phyloP scores from a whole-genome alignment of 1,284 basidiomycete genomes.

The Cryptococcus sp. region DNA sequence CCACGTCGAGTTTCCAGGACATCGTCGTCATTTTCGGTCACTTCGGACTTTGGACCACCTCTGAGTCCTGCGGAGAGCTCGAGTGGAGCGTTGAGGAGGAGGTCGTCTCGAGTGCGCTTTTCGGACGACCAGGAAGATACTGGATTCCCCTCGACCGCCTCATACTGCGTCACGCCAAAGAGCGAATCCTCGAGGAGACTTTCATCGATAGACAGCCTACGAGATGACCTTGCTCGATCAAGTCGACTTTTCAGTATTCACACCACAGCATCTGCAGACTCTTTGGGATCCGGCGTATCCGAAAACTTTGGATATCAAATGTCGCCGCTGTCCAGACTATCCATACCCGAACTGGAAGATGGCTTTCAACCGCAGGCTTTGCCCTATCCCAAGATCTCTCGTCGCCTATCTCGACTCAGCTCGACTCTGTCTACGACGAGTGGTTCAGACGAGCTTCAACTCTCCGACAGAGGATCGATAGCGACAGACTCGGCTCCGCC shows the following conservation, averaged over 20 bases:
- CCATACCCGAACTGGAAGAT: neutral
- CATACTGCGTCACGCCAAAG: too few species aligned
- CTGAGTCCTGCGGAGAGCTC: neutral
- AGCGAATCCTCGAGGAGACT: neutral
- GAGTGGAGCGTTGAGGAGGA: slow-evolving; percentile 2
- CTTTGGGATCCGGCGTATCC: too few species aligned
- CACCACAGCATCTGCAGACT: too few species aligned
- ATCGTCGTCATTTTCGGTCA: neutral
- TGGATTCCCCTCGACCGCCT: neutral
- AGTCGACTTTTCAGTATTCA: neutral
- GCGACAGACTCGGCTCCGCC: neutral
- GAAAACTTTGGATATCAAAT: too few species aligned
- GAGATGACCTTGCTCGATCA: neutral
- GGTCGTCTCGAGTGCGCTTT: slow-evolving; percentile 12
- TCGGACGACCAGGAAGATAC: slow-evolving; percentile 4
- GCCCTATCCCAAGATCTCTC: slow-evolving; percentile 15
- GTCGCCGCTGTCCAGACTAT: neutral
- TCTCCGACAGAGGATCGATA: neutral
- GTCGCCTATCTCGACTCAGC: slow-evolving; percentile 7
- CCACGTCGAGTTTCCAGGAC: neutral
- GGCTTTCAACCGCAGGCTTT: slow-evolving; percentile 14
- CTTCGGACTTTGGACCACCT: neutral
- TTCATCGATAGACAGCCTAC: neutral
- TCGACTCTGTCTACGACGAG: neutral
- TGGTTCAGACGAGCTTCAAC: neutral